phyloP scores from a whole-genome alignment of 306 rosid genomes.

The Ceratonia siliqua region DNA sequence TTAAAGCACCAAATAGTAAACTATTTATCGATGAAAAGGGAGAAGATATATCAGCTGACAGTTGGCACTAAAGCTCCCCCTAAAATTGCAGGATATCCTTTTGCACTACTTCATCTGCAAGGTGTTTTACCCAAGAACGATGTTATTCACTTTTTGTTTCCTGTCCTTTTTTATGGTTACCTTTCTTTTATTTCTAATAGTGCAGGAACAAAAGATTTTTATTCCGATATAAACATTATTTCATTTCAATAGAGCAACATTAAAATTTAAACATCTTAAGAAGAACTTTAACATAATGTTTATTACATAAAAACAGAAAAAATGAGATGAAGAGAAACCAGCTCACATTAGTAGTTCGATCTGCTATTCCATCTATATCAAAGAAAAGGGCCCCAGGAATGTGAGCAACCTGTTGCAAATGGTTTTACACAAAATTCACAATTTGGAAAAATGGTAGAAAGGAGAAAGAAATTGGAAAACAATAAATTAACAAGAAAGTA shows the following conservation, averaged over 20 bases:
- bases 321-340: slow-evolving; percentile 29
- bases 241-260: neutral
- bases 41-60: slow-evolving; percentile 18
- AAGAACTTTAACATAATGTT: neutral
- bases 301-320: neutral
- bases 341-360: slow-evolving; percentile 70
- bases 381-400: slow-evolving; percentile 98
- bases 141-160: neutral
- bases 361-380: slow-evolving; percentile 87
- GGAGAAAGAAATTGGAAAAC: neutral
- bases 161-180: neutral
- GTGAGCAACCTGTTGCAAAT: slow-evolving; percentile 79
- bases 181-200: neutral
- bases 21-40: neutral
- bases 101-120: neutral
- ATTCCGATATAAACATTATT: neutral
- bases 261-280: neutral
- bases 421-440: slow-evolving; percentile 21
- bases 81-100: slow-evolving; percentile 20
- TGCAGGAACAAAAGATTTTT: neutral
- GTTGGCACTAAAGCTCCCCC: neutral
- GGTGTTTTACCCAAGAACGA: neutral
- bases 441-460: neutral
- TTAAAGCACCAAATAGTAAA: neutral
- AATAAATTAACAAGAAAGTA: neutral